Conservation (phyloP, 768 basidiomycete genomes). For the Leccinum boreale region DNA sequence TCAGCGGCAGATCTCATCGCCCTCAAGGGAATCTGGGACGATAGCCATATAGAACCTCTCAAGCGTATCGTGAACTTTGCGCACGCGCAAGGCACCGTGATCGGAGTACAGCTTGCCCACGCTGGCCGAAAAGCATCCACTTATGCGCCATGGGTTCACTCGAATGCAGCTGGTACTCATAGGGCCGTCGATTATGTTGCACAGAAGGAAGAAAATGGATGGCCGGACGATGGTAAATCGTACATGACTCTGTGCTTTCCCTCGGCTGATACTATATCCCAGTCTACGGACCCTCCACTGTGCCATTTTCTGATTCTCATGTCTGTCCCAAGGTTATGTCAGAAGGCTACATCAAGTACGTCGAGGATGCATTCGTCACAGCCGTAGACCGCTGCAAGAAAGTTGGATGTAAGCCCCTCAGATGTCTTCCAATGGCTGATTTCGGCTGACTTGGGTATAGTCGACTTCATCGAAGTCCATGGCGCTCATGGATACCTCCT, state of each 20-base stretch:
- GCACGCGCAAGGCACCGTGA: constrained; percentile 63
- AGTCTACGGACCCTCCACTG: constrained; percentile 62
- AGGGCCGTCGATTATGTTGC: constrained; percentile 35
- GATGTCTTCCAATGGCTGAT: background rate
- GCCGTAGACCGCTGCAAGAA: constrained; percentile 53
- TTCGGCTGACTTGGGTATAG: constrained; percentile 31
- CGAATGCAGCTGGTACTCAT: constrained; percentile 34
- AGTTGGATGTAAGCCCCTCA: constrained; percentile 52
- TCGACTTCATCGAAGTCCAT: constrained; percentile 73
- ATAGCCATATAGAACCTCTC: constrained; percentile 68
- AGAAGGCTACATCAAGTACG: constrained; percentile 46
- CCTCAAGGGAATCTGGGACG: constrained; percentile 64
- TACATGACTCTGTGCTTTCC: background rate
- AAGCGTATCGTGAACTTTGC: constrained; percentile 72
- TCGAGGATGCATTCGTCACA: constrained; percentile 60
- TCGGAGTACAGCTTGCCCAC: constrained; percentile 81
- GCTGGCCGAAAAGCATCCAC: constrained; percentile 71
- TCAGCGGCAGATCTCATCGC: background rate
- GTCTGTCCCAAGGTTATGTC: constrained; percentile 60
- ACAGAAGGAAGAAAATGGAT: constrained; percentile 55
- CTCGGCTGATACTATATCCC: background rate
- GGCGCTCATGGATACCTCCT: constrained; percentile 65
- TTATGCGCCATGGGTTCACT: constrained; percentile 62
- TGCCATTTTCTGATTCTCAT: constrained; percentile 52
- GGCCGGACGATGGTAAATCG: constrained; percentile 58